Percentiles rank a stretch among this genome's conserved stretches.
phyloP scores from a whole-genome alignment of 805 yeast species.

The Clavispora santaluciae region DNA sequence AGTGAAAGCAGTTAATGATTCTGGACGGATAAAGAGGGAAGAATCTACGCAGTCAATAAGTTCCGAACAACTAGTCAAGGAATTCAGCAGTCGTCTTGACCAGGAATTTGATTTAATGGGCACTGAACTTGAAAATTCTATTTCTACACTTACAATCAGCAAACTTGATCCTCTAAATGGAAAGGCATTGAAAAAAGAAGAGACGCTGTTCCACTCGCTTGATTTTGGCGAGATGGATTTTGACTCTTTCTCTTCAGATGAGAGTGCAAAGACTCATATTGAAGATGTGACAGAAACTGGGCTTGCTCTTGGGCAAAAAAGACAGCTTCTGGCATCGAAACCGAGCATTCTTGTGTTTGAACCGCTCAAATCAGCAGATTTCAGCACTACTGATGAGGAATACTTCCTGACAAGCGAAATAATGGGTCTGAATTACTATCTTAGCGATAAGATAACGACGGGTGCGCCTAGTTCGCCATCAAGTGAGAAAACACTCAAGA shows the following conservation, averaged over 20 bases:
- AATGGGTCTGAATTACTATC: conserved; percentile 1
- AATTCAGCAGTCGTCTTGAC: conserved; percentile 21
- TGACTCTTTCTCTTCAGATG: background rate
- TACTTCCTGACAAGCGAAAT: conserved; percentile 18
- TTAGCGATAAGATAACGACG: background rate
- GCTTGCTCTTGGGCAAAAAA: background rate
- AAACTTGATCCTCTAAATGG: background rate
- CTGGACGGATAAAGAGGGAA: conserved; percentile 6
- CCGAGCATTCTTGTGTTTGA: background rate
- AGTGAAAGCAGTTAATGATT: background rate
- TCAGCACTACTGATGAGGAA: conserved; percentile 28
- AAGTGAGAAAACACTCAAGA: conserved; percentile 14
- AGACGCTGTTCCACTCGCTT: conserved; percentile 1
- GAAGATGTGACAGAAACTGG: background rate
- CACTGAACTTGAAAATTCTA: background rate
- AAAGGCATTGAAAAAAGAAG: background rate
- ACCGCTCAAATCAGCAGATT: background rate
- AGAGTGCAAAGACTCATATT: background rate
- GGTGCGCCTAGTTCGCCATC: conserved; percentile 8
- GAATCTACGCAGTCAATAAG: conserved; percentile 22
- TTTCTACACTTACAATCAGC: background rate
- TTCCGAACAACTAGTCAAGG: conserved; percentile 23
- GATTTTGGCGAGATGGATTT: background rate
- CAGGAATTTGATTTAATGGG: conserved; percentile 19
- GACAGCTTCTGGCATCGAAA: background rate